Percentiles rank a stretch among this genome's conserved stretches.
Conservation (phyloP, 176 grass and related monocot genomes). For the Oryza coarctata region DNA sequence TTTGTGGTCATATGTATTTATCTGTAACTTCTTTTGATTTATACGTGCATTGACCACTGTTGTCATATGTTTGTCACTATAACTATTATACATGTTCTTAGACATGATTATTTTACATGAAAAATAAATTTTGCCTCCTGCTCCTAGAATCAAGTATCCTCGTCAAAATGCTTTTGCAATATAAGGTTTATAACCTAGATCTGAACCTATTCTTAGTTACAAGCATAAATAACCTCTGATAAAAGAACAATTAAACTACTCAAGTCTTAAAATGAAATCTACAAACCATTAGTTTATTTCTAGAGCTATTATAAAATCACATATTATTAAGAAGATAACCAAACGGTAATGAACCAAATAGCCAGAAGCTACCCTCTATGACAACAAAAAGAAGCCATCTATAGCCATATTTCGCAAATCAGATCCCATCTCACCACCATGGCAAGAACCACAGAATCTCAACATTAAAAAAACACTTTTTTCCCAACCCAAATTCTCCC, state of each 20-base stretch:
- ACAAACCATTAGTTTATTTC: neutral
- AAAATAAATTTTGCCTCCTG: neutral
- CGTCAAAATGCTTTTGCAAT: neutral
- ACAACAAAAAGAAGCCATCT: neutral
- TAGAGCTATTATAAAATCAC: neutral
- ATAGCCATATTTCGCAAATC: neutral
- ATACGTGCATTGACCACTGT: too few relatives aligned
- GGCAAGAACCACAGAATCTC: neutral
- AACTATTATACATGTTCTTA: neutral
- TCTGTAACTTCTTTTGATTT: neutral
- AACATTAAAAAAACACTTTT: neutral
- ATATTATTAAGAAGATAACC: neutral
- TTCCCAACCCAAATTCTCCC: neutral
- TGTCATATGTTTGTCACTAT: neutral
- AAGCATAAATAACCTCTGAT: neutral
- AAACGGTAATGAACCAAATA: neutral
- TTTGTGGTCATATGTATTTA: neutral
- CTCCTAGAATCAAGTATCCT: neutral
- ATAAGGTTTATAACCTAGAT: neutral
- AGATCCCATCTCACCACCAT: too few relatives aligned
- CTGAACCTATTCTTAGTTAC: neutral
- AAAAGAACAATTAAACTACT: neutral
- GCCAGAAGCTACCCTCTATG: neutral
- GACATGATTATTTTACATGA: neutral
- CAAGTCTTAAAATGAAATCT: neutral